Conservation (phyloP, 1,139 yeast genomes). For the Pichia sp. region DNA sequence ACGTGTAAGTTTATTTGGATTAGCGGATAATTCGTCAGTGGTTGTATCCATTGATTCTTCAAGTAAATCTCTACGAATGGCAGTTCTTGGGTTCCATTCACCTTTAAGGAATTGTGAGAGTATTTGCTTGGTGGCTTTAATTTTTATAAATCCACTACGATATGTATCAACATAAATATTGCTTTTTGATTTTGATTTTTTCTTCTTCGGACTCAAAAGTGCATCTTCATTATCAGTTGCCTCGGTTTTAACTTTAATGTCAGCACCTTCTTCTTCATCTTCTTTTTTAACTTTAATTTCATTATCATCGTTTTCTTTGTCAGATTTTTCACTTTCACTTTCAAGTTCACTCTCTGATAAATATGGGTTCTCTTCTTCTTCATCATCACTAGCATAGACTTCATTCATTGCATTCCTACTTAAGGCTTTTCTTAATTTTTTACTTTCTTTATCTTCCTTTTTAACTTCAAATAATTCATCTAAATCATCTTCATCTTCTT, state of each 20-base stretch:
- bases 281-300: conserved; percentile 12
- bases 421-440: conserved; percentile 74
- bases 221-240: neutral
- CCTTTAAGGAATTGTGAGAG: conserved; percentile 70
- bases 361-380: conserved; percentile 69
- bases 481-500: conserved; percentile 47
- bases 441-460: conserved; percentile 88
- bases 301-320: conserved; percentile 38
- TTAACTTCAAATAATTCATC: conserved; percentile 64
- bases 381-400: conserved; percentile 86
- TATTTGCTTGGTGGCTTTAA: conserved; percentile 58
- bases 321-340: conserved; percentile 38
- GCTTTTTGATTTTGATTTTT: conserved; percentile 7
- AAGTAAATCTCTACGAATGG: conserved; percentile 36
- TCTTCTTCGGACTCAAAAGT: conserved; percentile 14
- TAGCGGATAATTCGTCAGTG: neutral
- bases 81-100: conserved; percentile 70
- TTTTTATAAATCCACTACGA: conserved; percentile 60
- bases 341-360: conserved; percentile 68
- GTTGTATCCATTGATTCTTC: conserved; percentile 5
- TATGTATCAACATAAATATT: conserved; percentile 42
- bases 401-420: conserved; percentile 84
- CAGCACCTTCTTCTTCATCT: conserved; percentile 13
- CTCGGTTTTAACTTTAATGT: conserved; percentile 5
- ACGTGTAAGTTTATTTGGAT: conserved; percentile 7